A percentile compares a stretch with the other conserved stretches of the same genome.
phyloP scores from a whole-genome alignment of 2,329 filamentous ascomycete species.

The Diaporthe sp. region DNA sequence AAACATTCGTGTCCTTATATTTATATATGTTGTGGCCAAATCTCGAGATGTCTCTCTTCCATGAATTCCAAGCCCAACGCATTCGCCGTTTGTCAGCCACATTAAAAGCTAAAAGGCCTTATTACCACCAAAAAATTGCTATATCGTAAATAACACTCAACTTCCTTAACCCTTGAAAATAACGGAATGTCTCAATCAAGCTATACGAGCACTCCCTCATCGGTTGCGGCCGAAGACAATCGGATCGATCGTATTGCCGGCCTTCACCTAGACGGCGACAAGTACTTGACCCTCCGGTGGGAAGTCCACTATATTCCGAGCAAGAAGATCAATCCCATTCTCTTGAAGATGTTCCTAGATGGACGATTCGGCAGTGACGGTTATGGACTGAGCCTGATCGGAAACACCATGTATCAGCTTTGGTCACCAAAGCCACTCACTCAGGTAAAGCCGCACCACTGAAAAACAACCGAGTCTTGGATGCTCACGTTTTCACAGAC shows the following conservation, averaged over 20 bases:
- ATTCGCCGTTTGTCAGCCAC: background rate
- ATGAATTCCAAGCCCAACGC: too few relatives aligned
- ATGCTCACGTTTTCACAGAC: background rate
- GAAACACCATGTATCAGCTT: background rate
- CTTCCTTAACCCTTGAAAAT: background rate
- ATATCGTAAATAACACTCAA: background rate
- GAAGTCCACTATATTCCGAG: background rate
- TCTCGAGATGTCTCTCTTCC: too few relatives aligned
- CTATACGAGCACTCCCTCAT: background rate
- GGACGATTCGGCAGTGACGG: background rate
- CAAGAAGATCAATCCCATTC: background rate
- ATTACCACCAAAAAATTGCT: too few relatives aligned
- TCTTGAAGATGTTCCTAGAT: background rate
- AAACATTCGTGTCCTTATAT: too few relatives aligned
- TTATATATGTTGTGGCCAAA: too few relatives aligned
- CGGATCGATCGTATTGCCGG: background rate
- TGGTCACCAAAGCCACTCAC: background rate
- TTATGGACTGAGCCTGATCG: slow-evolving; percentile 12
- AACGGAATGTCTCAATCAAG: background rate
- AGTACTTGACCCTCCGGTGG: background rate
- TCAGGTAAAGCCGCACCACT: background rate
- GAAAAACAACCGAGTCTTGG: accelerated
- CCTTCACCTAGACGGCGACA: background rate
- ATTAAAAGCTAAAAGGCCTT: too few relatives aligned
- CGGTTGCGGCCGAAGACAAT: background rate